These are phyloP conservation scores for Tuber brumale DNA, from an alignment of 495 filamentous ascomycete genomes.

Conservation along the genomic window DNA sequence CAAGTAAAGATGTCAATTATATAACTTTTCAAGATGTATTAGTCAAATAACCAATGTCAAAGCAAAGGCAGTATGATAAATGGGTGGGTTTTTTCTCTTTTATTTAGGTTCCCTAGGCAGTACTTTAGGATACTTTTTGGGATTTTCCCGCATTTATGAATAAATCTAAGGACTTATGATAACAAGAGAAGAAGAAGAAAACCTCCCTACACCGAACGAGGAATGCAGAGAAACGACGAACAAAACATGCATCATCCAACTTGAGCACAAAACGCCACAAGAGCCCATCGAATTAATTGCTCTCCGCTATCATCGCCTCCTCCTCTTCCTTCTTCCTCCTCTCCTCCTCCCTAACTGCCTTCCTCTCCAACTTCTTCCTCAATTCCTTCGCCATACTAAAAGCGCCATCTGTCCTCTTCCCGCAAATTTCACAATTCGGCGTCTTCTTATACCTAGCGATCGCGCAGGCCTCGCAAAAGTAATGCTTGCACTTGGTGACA, in stretches of 20 bases:
- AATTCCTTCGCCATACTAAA: slow-evolving; percentile 85
- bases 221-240: neutral
- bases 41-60: too few species aligned
- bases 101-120: too few species aligned
- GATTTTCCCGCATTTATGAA: too few species aligned
- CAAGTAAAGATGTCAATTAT: too few species aligned
- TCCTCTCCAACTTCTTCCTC: slow-evolving; percentile 73
- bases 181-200: too few species aligned
- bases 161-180: too few species aligned
- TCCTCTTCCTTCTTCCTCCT: slow-evolving; percentile 65
- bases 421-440: slow-evolving; percentile 79
- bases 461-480: slow-evolving; percentile 89
- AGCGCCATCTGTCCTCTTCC: slow-evolving; percentile 73
- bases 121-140: too few species aligned
- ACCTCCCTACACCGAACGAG: neutral
- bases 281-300: slow-evolving; percentile 9
- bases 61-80: too few species aligned
- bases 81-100: too few species aligned
- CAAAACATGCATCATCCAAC: neutral
- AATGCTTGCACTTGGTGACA: slow-evolving; percentile 86
- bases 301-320: slow-evolving; percentile 57
- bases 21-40: too few species aligned
- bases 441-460: slow-evolving; percentile 70
- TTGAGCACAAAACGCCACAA: neutral
- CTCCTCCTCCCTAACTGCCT: slow-evolving; percentile 62